Conservation (phyloP, 306 rosid genomes). For the Urtica urens region DNA sequence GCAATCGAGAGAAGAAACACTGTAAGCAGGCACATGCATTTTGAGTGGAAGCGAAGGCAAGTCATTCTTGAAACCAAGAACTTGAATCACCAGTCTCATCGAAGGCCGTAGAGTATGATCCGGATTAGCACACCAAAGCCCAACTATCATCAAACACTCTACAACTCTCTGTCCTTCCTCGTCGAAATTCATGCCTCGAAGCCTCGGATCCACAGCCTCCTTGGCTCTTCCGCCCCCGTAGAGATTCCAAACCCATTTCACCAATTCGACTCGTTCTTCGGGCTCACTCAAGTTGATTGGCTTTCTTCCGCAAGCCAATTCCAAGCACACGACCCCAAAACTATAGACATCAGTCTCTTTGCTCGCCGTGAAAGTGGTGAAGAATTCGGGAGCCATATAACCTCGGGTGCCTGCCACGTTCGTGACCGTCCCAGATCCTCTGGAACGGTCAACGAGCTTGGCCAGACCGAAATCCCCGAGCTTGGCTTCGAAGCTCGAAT, state of each 20-base stretch:
- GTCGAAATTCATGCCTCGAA: not conserved
- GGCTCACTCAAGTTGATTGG: not conserved
- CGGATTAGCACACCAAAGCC: slow-evolving; percentile 34
- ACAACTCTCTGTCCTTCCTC: slow-evolving; percentile 12
- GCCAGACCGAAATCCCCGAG: slow-evolving; percentile 8
- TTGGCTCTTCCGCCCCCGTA: slow-evolving; percentile 7
- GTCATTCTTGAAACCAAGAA: slow-evolving; percentile 15
- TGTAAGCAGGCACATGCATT: not conserved
- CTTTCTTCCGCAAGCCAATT: not conserved
- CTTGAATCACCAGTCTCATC: slow-evolving; percentile 24
- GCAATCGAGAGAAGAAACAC: not conserved
- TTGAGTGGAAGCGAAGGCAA: slow-evolving; percentile 12
- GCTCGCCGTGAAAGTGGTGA: not conserved
- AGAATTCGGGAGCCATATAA: slow-evolving; percentile 1
- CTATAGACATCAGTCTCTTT: slow-evolving; percentile 4
- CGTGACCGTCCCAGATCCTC: not conserved
- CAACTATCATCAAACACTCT: slow-evolving; percentile 19
- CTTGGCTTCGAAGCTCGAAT: slow-evolving; percentile 4
- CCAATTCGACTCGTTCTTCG: not conserved
- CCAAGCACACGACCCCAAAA: not conserved
- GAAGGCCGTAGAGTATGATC: slow-evolving; percentile 20
- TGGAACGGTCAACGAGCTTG: slow-evolving; percentile 1
- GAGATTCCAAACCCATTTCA: slow-evolving; percentile 10
- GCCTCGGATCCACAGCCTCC: slow-evolving; percentile 16
- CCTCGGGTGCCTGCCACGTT: not conserved